Evolutionary conservation across 768 basidiomycete genomes (phyloP).

Genomic region (Arthromyces matolae): DNA sequence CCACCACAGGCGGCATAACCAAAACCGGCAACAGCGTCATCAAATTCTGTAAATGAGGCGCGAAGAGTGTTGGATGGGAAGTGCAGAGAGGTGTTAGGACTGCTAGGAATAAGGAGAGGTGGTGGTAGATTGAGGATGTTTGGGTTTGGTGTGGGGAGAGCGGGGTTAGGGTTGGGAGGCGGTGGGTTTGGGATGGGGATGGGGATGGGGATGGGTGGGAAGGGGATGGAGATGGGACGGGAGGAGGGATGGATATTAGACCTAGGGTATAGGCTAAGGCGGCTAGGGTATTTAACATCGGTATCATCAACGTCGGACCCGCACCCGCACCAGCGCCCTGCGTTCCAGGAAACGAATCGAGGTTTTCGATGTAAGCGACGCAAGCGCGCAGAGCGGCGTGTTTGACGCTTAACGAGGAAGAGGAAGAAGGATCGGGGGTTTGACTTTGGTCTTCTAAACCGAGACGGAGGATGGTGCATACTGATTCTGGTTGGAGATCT

Average conservation of each 20-base stretch:
- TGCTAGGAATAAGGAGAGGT: conserved; percentile 63
- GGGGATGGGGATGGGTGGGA: conserved; percentile 25
- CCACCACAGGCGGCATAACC: conserved; percentile 52
- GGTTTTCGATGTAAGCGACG: conserved; percentile 62
- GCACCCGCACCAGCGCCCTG: conserved; percentile 69
- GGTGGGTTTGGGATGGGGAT: conserved; percentile 12
- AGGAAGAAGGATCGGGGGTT: conserved; percentile 32
- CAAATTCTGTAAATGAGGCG: conserved; percentile 63
- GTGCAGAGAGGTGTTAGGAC: conserved; percentile 69
- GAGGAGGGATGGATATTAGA: too few relatives aligned
- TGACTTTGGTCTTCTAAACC: conserved; percentile 68
- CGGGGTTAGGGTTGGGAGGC: background rate
- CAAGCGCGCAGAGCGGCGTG: conserved; percentile 69
- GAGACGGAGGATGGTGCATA: conserved; percentile 60
- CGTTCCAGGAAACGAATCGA: conserved; percentile 52
- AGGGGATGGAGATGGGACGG: too few relatives aligned
- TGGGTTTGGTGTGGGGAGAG: too few relatives aligned
- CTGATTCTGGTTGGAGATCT: conserved; percentile 70
- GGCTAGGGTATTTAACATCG: conserved; percentile 72
- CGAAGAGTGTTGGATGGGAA: conserved; percentile 68
- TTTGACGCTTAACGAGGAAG: conserved; percentile 27
- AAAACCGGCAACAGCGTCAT: conserved; percentile 68
- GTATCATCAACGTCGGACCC: too few relatives aligned
- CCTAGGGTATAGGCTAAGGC: conserved; percentile 42
- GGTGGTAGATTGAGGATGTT: conserved; percentile 27